These are phyloP conservation scores for Cyphellophora attinorum DNA, from an alignment of 2,329 filamentous ascomycete species.

Conservation along the genomic window DNA sequence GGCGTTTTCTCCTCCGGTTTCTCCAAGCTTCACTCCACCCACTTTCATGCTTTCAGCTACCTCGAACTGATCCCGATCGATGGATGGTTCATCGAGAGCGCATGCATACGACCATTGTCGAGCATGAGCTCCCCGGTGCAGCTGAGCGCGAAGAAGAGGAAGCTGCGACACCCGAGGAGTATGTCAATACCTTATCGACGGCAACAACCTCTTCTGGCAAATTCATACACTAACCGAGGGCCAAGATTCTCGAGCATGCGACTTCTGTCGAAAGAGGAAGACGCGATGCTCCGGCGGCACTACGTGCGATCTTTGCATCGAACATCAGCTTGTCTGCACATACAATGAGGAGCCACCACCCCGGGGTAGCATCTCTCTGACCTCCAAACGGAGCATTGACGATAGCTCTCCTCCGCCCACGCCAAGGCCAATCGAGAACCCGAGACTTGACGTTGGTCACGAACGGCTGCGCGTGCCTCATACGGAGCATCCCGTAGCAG, in stretches of 20 bases:
- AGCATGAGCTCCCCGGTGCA: too few species aligned
- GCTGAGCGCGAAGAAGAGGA: slow-evolving; percentile 17
- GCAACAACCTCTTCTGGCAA: background rate
- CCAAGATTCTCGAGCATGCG: slow-evolving; percentile 13
- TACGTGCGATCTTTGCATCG: background rate
- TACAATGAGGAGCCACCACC: background rate
- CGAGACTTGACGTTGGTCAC: too few species aligned
- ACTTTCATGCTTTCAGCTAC: too few species aligned
- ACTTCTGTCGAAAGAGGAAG: slow-evolving; percentile 16
- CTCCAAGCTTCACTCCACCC: too few species aligned
- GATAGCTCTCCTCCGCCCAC: background rate
- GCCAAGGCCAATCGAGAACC: too few species aligned
- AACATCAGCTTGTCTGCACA: background rate
- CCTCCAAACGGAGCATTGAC: background rate
- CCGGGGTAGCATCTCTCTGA: background rate
- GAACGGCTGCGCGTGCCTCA: background rate
- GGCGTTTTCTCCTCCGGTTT: too few species aligned
- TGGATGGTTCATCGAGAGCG: too few species aligned
- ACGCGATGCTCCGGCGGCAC: background rate
- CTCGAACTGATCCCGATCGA: too few species aligned
- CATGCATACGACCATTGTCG: too few species aligned
- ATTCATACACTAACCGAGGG: background rate
- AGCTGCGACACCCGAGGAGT: slow-evolving; percentile 17
- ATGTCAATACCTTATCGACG: background rate
- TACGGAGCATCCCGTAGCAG: background rate